Base-by-base conservation (phyloP, 129 eudicot species). In the Lonicera japonica region DNA sequence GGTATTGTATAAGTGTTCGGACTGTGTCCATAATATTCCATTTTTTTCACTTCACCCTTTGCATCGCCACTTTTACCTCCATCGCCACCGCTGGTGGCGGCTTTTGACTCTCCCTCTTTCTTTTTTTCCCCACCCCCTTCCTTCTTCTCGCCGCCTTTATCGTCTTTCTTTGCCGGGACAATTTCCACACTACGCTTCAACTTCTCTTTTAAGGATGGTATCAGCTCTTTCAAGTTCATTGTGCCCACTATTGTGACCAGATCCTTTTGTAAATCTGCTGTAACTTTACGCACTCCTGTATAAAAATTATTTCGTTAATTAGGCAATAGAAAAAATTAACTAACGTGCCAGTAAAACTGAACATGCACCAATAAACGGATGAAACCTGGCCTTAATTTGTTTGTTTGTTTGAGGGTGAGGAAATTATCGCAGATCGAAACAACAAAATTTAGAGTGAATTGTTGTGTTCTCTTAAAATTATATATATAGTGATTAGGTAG, bases 191-290 rank as follows among this genome's bases (percentile, higher is more conserved):
- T 16, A 65, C 82, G 71, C 66, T 76, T 91, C 25, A 87, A 40
- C 50, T 87, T 91, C 15, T 69, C 79, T 66, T 80, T 87, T 66
- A 91, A 69, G 70, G 79, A 74, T 11, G 83, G 78, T 15, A 72
- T 23, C 21, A 91, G 80, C 53, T 83, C 94, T 62, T 91, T 84
- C 68, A 69, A 78, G 52, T 84, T 64, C 94, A 87, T 91, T 47
- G 90, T 91, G 43, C 97, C 97, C 58, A 76, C 79, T 13, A 81
- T 86, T 17, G 94, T 84, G 53, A 87, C 83, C 72, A 72, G 34
- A 71, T 87, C 90, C 66, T 82, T 91, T 48, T 68, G 38, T 8
- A 60, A 46, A 60, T 87, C 95, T 0, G 60, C 41, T 24, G 17
- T 60, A 10, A 87, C 90, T 1, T 69, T 56, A 11, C 86, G 61